These are phyloP conservation scores for Bocquillonia castaneifolia DNA, from an alignment of 441 rosid genomes.

Conservation along the genomic window DNA sequence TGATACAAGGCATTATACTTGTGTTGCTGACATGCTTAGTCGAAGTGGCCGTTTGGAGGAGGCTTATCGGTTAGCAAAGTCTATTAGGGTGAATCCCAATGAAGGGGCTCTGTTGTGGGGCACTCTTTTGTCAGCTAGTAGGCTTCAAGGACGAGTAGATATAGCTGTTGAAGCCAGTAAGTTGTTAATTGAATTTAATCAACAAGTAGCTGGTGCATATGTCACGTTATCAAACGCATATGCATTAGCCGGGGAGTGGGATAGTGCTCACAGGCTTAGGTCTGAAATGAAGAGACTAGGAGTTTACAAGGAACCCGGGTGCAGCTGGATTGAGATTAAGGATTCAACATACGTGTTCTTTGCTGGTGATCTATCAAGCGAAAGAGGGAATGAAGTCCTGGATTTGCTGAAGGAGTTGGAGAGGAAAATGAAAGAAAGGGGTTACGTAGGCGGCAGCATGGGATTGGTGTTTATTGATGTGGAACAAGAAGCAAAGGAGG, in stretches of 20 bases:
- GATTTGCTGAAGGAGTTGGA: slow-evolving; percentile 47
- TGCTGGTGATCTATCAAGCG: slow-evolving; percentile 49
- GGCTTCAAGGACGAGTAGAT: slow-evolving; percentile 68
- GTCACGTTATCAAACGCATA: slow-evolving; percentile 61
- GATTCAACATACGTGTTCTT: slow-evolving; percentile 43
- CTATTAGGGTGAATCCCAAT: slow-evolving; percentile 31
- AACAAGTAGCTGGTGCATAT: slow-evolving; percentile 64
- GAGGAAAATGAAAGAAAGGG: slow-evolving; percentile 50
- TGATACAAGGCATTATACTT: slow-evolving; percentile 56
- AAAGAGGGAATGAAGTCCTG: slow-evolving; percentile 39
- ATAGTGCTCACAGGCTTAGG: slow-evolving; percentile 41
- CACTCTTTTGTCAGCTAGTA: slow-evolving; percentile 63
- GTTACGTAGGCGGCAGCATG: slow-evolving; percentile 35
- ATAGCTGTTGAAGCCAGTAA: slow-evolving; percentile 63
- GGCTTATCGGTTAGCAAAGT: slow-evolving; percentile 55
- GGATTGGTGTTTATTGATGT: slow-evolving; percentile 51
- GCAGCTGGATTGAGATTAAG: slow-evolving; percentile 74
- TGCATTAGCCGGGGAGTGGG: slow-evolving; percentile 62
- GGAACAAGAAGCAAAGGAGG: slow-evolving; percentile 34
- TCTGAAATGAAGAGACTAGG: slow-evolving; percentile 56
- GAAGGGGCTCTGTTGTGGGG: slow-evolving; percentile 73
- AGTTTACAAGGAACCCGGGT: slow-evolving; percentile 61
- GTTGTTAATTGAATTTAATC: slow-evolving; percentile 42
- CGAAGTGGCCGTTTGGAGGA: slow-evolving; percentile 70
- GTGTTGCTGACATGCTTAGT: slow-evolving; percentile 72